Base-by-base conservation (phyloP, 1,139 yeast species). In the Candida neerlandica region DNA sequence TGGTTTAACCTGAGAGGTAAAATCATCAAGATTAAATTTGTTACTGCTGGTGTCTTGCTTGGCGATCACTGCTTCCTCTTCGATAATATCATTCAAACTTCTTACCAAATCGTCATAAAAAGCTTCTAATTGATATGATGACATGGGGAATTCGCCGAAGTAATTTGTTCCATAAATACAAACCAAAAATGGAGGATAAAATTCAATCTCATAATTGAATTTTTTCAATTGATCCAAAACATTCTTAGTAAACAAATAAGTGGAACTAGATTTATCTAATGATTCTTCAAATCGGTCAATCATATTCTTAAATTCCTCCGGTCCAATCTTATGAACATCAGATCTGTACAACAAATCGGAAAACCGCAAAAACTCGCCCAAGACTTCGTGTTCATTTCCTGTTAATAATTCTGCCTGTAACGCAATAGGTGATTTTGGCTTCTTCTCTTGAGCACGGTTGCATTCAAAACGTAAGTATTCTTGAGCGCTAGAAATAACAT, bases 401-500 rank as follows among this genome's bases (percentile, higher is more conserved):
- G 26, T 29, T 26, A 49, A 49, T 6, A 49, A 39, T 19, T 32
- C 5, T 32, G 16, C 45, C 18, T 43, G 49, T 32, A 11, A 19
- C 2, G 44, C 33, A 35, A 47, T 40, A n/a, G 35, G n/a, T 3
- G 45, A 34, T 19, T 45, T 26, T n/a, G 32, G 34, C 9, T 14
- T 14, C 18, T 15, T 11, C 12, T 16, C 10, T 12, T 15, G 11
- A 9, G 26, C 16, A 23, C 33, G 44, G 18, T 41, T 41, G 3
- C 51, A 47, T 54, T 72, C 73, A 58, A 67, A 62, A 44, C 63
- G 58, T 16, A 56, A 50, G 51, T 72, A 72, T 0, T 57, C 69
- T 38, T 65, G 65, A 9, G 61, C 58, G 55, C 64, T 73, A 15
- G 66, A 49, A 27, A 75, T 55, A 1, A 73, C 65, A 48, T 65